Evolutionary conservation across 2,329 filamentous ascomycete genomes (phyloP).

Genomic region (Dactylellina parvicollis): DNA sequence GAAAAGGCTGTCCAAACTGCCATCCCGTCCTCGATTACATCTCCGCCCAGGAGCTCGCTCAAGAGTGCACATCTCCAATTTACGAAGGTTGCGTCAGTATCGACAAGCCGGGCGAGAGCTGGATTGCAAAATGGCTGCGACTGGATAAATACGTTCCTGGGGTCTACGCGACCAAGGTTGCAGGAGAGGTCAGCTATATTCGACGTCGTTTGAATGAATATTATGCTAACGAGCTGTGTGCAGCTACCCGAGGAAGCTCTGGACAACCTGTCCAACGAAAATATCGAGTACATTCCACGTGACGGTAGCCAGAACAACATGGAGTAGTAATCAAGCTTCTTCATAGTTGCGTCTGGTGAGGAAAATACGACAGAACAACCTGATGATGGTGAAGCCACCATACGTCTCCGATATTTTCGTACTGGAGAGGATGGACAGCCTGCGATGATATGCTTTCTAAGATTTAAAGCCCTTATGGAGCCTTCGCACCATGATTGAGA

Average conservation of each 20-base stretch:
- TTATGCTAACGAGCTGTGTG: slow-evolving; percentile 11
- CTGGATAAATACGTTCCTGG: slow-evolving; percentile 87
- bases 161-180: slow-evolving; percentile 94
- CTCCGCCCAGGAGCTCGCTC: slow-evolving; percentile 80
- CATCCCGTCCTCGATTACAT: slow-evolving; percentile 87
- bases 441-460: no score
- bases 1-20: slow-evolving; percentile 94
- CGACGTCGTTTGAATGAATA: neutral
- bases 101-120: slow-evolving; percentile 81
- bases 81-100: slow-evolving; percentile 92
- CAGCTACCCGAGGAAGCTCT: slow-evolving; percentile 72
- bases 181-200: slow-evolving; percentile 70
- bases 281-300: slow-evolving; percentile 72
- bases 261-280: slow-evolving; percentile 70
- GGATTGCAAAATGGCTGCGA: slow-evolving; percentile 97
- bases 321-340: slow-evolving; percentile 8
- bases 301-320: slow-evolving; percentile 57
- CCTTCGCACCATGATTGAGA: no score
- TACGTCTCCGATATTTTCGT: no score
- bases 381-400: neutral
- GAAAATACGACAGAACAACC: neutral
- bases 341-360: neutral
- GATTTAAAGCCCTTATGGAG: no score
- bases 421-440: no score
- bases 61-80: slow-evolving; percentile 93